Evolutionary conservation across 257 asterid genomes (phyloP).

Genomic region (Solanum pinnatisectum): DNA sequence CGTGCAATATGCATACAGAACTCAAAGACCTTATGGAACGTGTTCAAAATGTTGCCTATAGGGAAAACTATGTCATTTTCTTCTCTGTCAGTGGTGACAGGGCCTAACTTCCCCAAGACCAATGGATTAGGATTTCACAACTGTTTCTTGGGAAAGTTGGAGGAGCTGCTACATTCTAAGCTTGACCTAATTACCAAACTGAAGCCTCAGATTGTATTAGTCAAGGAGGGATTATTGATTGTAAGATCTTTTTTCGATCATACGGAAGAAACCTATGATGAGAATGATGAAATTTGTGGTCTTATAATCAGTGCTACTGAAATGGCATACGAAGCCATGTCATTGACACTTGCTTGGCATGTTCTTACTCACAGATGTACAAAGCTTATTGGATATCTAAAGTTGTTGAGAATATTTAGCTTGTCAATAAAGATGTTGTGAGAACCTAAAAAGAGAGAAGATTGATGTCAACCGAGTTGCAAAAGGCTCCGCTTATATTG

Average conservation of each 20-base stretch:
- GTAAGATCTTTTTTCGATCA: background rate
- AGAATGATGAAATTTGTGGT: background rate
- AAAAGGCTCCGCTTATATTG: background rate
- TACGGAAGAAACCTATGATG: background rate
- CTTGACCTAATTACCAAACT: background rate
- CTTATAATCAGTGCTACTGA: background rate
- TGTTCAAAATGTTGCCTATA: background rate
- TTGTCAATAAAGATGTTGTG: background rate
- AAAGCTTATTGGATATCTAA: background rate
- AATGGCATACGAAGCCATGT: background rate
- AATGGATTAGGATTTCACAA: background rate
- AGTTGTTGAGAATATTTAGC: background rate
- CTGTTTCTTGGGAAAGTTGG: background rate
- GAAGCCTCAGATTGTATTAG: background rate
- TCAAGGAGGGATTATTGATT: background rate
- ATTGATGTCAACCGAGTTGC: background rate
- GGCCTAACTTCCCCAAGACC: background rate
- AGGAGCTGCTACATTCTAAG: background rate
- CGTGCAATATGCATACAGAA: background rate
- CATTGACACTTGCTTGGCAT: background rate
- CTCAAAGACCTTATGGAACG: background rate
- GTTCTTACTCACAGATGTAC: background rate
- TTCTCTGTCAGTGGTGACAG: background rate
- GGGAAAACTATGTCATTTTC: background rate
- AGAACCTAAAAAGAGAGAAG: background rate